A percentile compares a stretch with the other conserved stretches of the same genome.
These are phyloP conservation scores for Termitomyces sp. DNA, from an alignment of 768 basidiomycete species.

Conservation along the genomic window DNA sequence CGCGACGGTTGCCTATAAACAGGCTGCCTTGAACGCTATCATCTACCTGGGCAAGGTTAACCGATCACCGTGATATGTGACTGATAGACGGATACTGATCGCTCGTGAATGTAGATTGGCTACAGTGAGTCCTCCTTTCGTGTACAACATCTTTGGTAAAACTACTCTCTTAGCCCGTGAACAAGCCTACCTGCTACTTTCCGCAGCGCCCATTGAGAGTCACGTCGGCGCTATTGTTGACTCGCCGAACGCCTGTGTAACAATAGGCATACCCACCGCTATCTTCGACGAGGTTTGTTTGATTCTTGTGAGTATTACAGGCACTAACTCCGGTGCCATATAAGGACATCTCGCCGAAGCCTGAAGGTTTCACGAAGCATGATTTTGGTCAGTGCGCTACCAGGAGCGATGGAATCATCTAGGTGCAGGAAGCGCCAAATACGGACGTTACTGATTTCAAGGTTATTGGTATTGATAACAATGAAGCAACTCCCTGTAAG, in stretches of 20 bases:
- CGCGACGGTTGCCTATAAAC: slow-evolving; percentile 77
- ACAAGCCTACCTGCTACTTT: slow-evolving; percentile 70
- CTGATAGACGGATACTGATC: neutral
- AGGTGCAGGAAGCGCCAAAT: neutral
- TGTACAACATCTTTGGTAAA: neutral
- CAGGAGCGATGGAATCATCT: slow-evolving; percentile 52
- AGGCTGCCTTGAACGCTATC: slow-evolving; percentile 75
- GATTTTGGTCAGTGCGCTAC: slow-evolving; percentile 66
- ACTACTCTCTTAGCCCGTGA: slow-evolving; percentile 51
- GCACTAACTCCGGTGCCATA: neutral
- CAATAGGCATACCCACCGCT: slow-evolving; percentile 68
- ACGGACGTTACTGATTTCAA: neutral
- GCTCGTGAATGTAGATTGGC: slow-evolving; percentile 45
- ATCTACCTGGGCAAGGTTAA: slow-evolving; percentile 64
- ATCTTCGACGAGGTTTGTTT: slow-evolving; percentile 67
- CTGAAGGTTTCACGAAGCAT: slow-evolving; percentile 55
- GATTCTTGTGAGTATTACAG: neutral
- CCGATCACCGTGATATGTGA: neutral
- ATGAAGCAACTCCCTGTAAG: neutral
- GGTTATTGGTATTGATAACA: neutral
- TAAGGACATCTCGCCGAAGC: slow-evolving; percentile 66
- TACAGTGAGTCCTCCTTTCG: slow-evolving; percentile 62
- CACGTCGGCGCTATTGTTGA: slow-evolving; percentile 70
- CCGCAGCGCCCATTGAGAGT: slow-evolving; percentile 62
- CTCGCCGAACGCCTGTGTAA: slow-evolving; percentile 77